phyloP scores from a whole-genome alignment of 139 green algal species.

The Diplosphaera chodatii region DNA sequence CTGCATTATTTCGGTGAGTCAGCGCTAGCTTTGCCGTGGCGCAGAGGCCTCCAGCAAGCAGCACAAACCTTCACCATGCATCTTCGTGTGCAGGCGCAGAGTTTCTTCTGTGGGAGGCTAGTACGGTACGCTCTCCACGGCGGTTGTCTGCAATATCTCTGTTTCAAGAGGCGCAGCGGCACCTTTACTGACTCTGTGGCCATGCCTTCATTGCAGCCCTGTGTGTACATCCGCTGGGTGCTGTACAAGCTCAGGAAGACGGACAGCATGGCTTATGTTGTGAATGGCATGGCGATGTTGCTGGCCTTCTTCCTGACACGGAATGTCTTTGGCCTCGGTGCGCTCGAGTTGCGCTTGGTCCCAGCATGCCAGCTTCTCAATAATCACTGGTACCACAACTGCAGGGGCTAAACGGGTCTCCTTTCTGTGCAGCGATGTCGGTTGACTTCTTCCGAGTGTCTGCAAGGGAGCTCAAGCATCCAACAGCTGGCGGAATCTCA shows the following conservation, averaged over 20 bases:
- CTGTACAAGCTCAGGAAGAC: constrained; percentile 29
- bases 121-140: constrained; percentile 5
- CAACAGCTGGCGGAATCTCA: constrained; percentile 2
- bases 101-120: constrained; percentile 45
- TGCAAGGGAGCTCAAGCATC: constrained; percentile 10
- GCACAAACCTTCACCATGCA: no score
- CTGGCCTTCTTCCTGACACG: constrained; percentile 32
- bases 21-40: no score
- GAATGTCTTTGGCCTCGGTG: constrained; percentile 21
- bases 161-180: no score
- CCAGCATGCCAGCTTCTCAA: neutral
- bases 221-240: constrained; percentile 22
- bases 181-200: neutral
- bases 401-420: no score
- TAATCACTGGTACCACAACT: no score
- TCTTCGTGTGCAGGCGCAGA: constrained; percentile 27
- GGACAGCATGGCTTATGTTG: constrained; percentile 17
- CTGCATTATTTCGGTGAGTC: constrained; percentile 26
- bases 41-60: no score
- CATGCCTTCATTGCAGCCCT: neutral
- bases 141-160: no score
- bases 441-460: constrained; percentile 2
- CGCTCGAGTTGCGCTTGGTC: neutral
- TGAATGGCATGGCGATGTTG: constrained; percentile 35
- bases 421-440: neutral